phyloP scores from a whole-genome alignment of 352 stramenopile species.

The Blastocystis sp. region DNA sequence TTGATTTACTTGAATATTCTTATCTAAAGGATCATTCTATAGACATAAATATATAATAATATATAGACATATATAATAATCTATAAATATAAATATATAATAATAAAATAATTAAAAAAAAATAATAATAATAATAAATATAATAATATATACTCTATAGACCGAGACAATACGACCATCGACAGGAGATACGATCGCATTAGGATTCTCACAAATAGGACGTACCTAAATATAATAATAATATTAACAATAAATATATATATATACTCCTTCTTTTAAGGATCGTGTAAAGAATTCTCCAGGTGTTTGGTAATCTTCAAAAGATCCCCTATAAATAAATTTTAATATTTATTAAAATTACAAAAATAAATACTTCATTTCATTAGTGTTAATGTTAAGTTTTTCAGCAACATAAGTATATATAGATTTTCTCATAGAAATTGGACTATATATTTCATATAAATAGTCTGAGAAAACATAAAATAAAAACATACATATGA shows the following conservation, averaged over 20 bases:
- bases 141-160: slow-evolving; percentile 1
- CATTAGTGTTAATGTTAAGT: slow-evolving; percentile 10
- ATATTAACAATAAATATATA: too few species aligned
- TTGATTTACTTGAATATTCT: slow-evolving; percentile 10
- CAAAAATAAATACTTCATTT: slow-evolving; percentile 5
- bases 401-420: slow-evolving; percentile 14
- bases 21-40: neutral
- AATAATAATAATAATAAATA: too few species aligned
- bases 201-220: neutral
- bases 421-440: slow-evolving; percentile 10
- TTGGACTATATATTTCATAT: slow-evolving; percentile 26
- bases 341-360: too few species aligned
- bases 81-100: too few species aligned
- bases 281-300: slow-evolving; percentile 29
- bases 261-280: neutral
- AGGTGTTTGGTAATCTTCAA: slow-evolving; percentile 33
- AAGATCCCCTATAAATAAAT: slow-evolving; percentile 2
- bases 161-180: slow-evolving; percentile 14
- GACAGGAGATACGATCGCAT: slow-evolving; percentile 21
- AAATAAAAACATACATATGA: neutral
- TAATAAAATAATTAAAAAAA: too few species aligned
- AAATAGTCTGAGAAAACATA: too few species aligned
- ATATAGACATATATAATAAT: too few species aligned
- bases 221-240: neutral
- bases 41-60: too few species aligned